Base-by-base conservation (phyloP, 495 filamentous ascomycete genomes). In the Polyplosphaeria fusca region DNA sequence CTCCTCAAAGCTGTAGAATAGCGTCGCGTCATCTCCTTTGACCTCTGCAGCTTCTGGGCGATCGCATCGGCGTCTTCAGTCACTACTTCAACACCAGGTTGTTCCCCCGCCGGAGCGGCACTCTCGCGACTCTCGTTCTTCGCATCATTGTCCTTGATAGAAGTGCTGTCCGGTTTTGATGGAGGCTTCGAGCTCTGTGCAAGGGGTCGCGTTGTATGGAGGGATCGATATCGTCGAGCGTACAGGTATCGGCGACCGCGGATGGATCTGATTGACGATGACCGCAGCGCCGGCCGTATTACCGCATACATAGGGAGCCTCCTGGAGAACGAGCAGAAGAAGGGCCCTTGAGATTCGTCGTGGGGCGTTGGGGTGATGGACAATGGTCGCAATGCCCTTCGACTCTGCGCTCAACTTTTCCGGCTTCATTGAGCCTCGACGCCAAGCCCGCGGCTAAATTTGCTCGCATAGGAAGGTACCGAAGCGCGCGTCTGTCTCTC, bases 231-330 rank as follows among this genome's bases (percentile, higher is more conserved):
- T 19, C 56, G 50, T 13, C 19, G 19, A 11, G 57, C 7, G 9
- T 18, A 26, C 43, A 61, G 61, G 32, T 70, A 64, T 30, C 69
- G 69, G 23, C 70, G 69, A 43, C 66, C 56, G 30, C 53, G 55
- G 52, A 70, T 53, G 18, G 45, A 25, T 45, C 62, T 52, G 28
- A 47, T 40, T 60, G 51, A 56, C 11, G 50, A 30, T 30, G 61
- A 52, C 47, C 64, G 52, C 55, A 64, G 38, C 41, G 60, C 56
- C 32, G 61, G 64, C 41, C 56, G 56, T 38, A 58, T 53, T 26
- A 30, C 57, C 39, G 52, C 61, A 51, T 61, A 61, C 64, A 67
- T 67, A 54, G 26, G 47, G 47, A 39, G n/a, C n/a, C n/a, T n/a
- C n/a, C n/a, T n/a, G n/a, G n/a, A n/a, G n/a, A n/a, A n/a, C n/a